Evolutionary conservation across 441 rosid genomes (phyloP), one percentile per base, ranked within the genome.

Genomic region (Populus hybrid): DNA sequence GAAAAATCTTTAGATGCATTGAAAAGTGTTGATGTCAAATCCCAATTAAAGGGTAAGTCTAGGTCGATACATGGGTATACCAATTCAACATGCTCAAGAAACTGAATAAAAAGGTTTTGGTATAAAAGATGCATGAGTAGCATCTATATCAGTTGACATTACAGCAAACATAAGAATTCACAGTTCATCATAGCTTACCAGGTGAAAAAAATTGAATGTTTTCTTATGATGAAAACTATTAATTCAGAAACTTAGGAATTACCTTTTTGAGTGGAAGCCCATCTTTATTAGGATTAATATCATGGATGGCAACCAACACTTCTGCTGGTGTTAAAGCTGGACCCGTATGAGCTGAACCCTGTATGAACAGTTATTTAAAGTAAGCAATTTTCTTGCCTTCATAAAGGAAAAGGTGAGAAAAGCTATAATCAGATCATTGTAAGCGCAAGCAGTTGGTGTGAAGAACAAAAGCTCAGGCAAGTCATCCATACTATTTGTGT

Each of bases 321-420:
- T 97, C 99, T 28, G 94, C 97, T 53, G 99, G 99, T 40, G 99
- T 97, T 85, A 97, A 85, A 73, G 99, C 99, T 79, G 99, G 99
- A 84, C 99, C 99, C 11, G 99, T 92, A 83, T 94, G 98, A 80
- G 99, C 97, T 74, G 99, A 93, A 84, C 99, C 99, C 99, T 97
- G 94, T 77, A 86, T 80, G 50, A 75, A 79, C 59, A 81, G 66
- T 40, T 73, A 30, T 72, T 10, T 4, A 53, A 16, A 53, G 21
- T 18, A 5, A 59, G 35, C 35, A 76, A 77, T 5, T 28, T 36
- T 74, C 9, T 8, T 72, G 10, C 50, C 50, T 16, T 59, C 26
- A 28, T 26, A 23, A n/a, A 18, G 66, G 1, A 74, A 23, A 81
- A 28, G 12, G 40, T 57, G 63, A 69, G 5, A 53, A 34, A 30